Percentiles rank a stretch among this genome's conserved stretches.
phyloP scores from a whole-genome alignment of 1,139 yeast genomes.

The Pichia sp. region DNA sequence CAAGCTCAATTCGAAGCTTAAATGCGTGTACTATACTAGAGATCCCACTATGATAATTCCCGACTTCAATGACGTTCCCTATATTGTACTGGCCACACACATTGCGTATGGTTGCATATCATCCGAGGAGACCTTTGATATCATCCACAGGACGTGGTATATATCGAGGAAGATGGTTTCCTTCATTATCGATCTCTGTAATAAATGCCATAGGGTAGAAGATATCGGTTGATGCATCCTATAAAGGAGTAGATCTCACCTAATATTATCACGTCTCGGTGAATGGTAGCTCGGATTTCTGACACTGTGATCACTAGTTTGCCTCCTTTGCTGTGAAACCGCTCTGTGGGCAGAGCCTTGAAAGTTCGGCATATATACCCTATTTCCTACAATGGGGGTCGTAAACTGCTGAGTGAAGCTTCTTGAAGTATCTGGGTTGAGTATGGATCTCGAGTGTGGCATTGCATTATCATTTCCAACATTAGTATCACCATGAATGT shows the following conservation, averaged over 20 bases:
- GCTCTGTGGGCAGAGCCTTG: slow-evolving; percentile 7
- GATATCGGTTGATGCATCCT: background rate
- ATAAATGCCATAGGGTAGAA: slow-evolving; percentile 5
- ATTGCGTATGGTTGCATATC: slow-evolving; percentile 18
- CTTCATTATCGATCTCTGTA: slow-evolving; percentile 13
- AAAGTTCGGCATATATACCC: slow-evolving; percentile 14
- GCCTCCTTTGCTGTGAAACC: slow-evolving; percentile 12
- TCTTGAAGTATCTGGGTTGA: slow-evolving; percentile 8
- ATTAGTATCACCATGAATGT: slow-evolving; percentile 2
- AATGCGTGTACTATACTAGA: slow-evolving; percentile 21
- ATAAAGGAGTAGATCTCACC: slow-evolving; percentile 8
- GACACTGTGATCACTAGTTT: slow-evolving; percentile 6
- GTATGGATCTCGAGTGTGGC: slow-evolving; percentile 1
- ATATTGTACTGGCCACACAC: slow-evolving; percentile 25
- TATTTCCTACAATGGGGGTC: slow-evolving; percentile 21
- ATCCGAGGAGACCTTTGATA: slow-evolving; percentile 20
- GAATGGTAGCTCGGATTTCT: slow-evolving; percentile 13
- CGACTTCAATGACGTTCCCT: slow-evolving; percentile 23
- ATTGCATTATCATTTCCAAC: slow-evolving; percentile 1
- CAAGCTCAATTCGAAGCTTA: slow-evolving; percentile 14
- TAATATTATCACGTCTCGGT: slow-evolving; percentile 18
- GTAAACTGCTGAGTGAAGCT: slow-evolving; percentile 13
- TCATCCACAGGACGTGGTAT: slow-evolving; percentile 24
- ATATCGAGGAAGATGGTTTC: slow-evolving; percentile 23
- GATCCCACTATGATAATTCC: slow-evolving; percentile 24